A percentile compares a stretch with the other conserved stretches of the same genome.
phyloP scores from a whole-genome alignment of 495 filamentous ascomycete species.

The Talaromyces trachyspermus region DNA sequence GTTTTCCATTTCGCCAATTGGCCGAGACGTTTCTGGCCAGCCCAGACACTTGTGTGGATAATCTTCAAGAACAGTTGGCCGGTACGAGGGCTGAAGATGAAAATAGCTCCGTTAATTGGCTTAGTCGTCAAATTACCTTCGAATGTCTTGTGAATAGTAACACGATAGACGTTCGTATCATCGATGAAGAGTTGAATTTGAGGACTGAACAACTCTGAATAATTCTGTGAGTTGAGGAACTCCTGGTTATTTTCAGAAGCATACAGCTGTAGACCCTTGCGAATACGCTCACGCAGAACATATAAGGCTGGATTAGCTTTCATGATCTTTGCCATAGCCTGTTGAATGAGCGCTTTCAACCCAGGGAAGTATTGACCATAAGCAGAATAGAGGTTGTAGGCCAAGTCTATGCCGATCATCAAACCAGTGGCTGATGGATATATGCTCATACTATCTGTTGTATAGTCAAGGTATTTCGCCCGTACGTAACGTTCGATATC shows the following conservation, averaged over 20 bases:
- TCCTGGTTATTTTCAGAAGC: constrained; percentile 99
- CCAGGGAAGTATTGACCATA: constrained; percentile 99
- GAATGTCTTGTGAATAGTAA: constrained; percentile 99
- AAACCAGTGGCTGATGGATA: constrained; percentile 96
- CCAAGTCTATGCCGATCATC: constrained; percentile 97
- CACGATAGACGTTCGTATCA: constrained; percentile 98
- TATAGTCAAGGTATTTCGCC: constrained; percentile 98
- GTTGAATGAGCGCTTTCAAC: constrained; percentile 90
- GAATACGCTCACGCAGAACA: constrained; percentile 93
- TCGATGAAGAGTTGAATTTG: constrained; percentile 99
- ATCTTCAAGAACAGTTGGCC: constrained; percentile 99
- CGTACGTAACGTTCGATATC: constrained; percentile 97
- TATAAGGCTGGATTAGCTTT: constrained; percentile 98
- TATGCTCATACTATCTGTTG: constrained; percentile 97
- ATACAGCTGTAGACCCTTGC: constrained; percentile 97
- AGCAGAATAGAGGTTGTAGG: constrained; percentile 96
- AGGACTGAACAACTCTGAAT: constrained; percentile 98
- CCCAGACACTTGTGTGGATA: constrained; percentile 99
- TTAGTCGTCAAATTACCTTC: constrained; percentile 99
- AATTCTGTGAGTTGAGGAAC: constrained; percentile 99
- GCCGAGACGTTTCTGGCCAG: constrained; percentile 97
- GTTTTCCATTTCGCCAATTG: constrained; percentile 99
- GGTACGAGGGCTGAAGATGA: constrained; percentile 98
- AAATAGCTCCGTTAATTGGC: constrained; percentile 99
- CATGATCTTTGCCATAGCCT: constrained; percentile 99